phyloP scores from a whole-genome alignment of 2,329 filamentous ascomycete genomes.

The Phialocephala subalpina region DNA sequence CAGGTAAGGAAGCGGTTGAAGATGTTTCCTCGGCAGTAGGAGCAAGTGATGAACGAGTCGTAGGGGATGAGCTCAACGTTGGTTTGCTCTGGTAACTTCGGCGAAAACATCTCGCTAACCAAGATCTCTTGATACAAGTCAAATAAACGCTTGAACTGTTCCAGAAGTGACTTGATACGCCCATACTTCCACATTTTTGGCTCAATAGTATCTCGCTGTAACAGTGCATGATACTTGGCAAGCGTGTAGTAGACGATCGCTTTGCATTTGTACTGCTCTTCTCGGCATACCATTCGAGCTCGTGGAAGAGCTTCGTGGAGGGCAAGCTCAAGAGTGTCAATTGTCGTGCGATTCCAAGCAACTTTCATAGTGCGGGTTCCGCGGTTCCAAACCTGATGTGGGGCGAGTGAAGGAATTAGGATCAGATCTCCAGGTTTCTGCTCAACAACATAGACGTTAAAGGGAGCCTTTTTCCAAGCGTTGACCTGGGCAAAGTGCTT shows the following conservation, averaged over 20 bases:
- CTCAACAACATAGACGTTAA: constrained; percentile 91
- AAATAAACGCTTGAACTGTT: constrained; percentile 85
- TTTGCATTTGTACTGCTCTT: constrained; percentile 99
- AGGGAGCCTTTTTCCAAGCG: constrained; percentile 94
- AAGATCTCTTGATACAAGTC: constrained; percentile 80
- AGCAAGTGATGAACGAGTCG: constrained; percentile 92
- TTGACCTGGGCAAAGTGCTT: constrained; percentile 96
- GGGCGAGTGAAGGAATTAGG: constrained; percentile 88
- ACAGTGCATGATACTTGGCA: constrained; percentile 76
- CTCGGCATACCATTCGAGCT: constrained; percentile 89
- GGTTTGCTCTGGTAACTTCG: constrained; percentile 66
- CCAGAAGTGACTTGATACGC: constrained; percentile 73
- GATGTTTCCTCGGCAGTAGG: constrained; percentile 94
- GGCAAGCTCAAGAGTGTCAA: constrained; percentile 88
- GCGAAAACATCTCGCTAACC: constrained; percentile 85
- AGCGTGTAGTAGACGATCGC: constrained; percentile 91
- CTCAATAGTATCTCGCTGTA: constrained; percentile 56
- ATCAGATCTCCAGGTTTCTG: constrained; percentile 93
- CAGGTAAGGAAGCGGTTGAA: constrained; percentile 98
- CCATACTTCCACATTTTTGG: constrained; percentile 50
- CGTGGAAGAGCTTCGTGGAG: constrained; percentile 87
- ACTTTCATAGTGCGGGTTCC: constrained; percentile 97
- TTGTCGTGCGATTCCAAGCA: constrained; percentile 95
- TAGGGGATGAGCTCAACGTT: constrained; percentile 80
- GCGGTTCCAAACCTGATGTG: constrained; percentile 98